Evolutionary conservation across 2,329 filamentous ascomycete genomes (phyloP), one percentile per base, ranked within the genome.

Genomic region (Cucurbitaria berberidis): DNA sequence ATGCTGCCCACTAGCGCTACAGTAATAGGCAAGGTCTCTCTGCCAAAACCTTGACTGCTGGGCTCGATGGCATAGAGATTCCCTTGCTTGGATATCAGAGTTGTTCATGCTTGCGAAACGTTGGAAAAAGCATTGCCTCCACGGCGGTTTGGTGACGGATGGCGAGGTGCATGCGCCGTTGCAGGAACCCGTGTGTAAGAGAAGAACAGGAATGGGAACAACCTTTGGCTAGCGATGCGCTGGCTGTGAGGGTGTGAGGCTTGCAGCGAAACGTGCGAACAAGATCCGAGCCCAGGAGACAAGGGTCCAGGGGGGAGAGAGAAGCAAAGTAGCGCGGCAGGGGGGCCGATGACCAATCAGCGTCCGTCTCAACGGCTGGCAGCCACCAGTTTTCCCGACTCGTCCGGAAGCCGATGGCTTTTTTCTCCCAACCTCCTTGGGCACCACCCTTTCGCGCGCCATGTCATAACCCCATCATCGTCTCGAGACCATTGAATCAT

Each of bases 321-420:
- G n/a, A n/a, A 53, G 38, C 38, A 38, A 45, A 45, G 51, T 64
- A 59, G 59, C 50, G 57, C 60, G 43, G 56, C 51, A 54, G 51
- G 57, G 51, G 57, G 56, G 53, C 35, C 34, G 30, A 27, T 34
- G 51, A 57, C 68, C 64, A 73, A 73, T 73, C 60, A 70, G 53
- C 46, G 55, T 53, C 57, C 54, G 49, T 36, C 30, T 30, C 54
- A 63, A 60, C 60, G 53, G 55, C 55, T 64, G 57, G 59, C 59
- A 59, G 13, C 51, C 52, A 58, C 50, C 51, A 43, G 30, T 47
- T 52, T 51, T 34, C 24, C 65, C 65, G 61, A 72, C 70, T 70
- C 57, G 67, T 57, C 59, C 59, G 38, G 58, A 62, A 51, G 51
- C 52, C 48, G 57, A 51, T 58, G 59, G 56, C 49, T 57, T 63